phyloP scores from a whole-genome alignment of 805 yeast species.

The Candida vartiovaarae region DNA sequence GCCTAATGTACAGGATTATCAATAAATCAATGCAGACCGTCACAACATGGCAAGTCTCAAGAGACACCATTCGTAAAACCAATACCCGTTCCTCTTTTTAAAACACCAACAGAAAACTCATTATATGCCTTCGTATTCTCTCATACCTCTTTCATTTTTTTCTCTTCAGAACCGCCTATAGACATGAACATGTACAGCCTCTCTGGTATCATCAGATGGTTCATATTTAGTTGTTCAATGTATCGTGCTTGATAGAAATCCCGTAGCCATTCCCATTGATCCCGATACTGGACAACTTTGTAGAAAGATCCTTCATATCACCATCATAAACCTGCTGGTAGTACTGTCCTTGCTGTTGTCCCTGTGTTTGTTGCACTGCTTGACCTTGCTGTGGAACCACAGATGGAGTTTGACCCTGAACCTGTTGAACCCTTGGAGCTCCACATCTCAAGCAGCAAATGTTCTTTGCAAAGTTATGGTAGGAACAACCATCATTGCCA shows the following conservation, averaged over 20 bases:
- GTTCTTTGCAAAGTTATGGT: conserved; percentile 91
- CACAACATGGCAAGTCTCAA: neutral
- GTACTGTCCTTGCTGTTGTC: conserved; percentile 5
- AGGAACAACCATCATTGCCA: conserved; percentile 65
- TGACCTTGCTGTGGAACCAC: conserved; percentile 5
- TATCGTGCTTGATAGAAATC: neutral
- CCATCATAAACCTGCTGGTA: conserved; percentile 3
- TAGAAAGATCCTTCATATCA: conserved; percentile 15
- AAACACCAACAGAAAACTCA: no score
- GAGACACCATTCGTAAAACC: neutral
- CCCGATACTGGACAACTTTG: conserved; percentile 16
- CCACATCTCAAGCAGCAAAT: conserved; percentile 85
- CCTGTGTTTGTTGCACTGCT: conserved; percentile 5
- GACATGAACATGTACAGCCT: neutral
- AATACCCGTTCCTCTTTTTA: neutral
- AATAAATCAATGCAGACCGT: neutral
- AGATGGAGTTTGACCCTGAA: conserved; percentile 4
- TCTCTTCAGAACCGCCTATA: no score
- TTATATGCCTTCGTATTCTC: no score
- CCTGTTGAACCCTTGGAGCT: conserved; percentile 42
- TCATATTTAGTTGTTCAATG: neutral
- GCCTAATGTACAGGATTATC: neutral
- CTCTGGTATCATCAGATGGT: neutral
- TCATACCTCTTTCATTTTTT: no score
- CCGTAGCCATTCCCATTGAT: neutral